Conservation (phyloP, 768 basidiomycete species). For the Podaxis carcinomalis region DNA sequence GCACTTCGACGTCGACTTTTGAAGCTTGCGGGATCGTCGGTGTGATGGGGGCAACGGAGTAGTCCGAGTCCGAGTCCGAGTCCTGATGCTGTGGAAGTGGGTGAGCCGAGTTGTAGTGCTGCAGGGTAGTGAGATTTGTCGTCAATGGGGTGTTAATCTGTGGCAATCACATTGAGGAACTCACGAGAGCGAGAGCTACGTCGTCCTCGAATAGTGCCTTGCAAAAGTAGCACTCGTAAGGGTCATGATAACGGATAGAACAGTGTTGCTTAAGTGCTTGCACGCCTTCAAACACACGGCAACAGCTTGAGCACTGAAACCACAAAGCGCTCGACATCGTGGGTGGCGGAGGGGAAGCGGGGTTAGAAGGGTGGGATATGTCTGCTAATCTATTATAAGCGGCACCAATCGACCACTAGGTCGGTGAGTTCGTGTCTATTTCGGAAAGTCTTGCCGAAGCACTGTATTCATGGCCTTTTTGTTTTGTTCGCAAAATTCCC, state of each 20-base stretch:
- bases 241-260: neutral
- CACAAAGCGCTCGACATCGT: neutral
- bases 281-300: neutral
- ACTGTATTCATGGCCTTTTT: no score
- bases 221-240: neutral
- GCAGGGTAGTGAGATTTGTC: neutral
- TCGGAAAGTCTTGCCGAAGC: no score
- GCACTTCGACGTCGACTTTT: neutral
- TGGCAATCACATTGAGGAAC: neutral
- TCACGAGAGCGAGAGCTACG: neutral
- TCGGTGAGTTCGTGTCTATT: no score
- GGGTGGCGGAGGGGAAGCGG: no score
- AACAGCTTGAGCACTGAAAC: neutral
- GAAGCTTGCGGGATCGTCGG: neutral
- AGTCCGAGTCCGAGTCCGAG: neutral
- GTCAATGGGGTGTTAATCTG: neutral
- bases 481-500: no score
- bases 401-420: no score
- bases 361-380: no score
- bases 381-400: no score
- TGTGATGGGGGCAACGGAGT: neutral
- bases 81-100: neutral
- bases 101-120: neutral
- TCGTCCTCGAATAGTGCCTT: neutral
- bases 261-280: neutral